phyloP scores from a whole-genome alignment of 2,329 filamentous ascomycete genomes.

The Fusarium xylarioides region DNA sequence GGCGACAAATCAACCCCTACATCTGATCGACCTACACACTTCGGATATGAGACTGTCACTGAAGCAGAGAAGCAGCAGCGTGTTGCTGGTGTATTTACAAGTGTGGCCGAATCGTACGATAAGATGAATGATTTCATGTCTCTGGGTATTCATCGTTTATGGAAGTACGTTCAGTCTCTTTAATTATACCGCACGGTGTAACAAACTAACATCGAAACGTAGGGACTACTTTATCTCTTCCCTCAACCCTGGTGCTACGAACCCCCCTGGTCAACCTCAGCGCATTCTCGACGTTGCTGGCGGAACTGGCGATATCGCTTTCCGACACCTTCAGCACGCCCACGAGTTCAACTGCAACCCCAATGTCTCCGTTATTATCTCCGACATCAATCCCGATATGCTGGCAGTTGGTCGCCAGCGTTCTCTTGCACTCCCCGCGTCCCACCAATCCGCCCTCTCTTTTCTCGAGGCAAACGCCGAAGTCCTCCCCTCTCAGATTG shows the following conservation, averaged over 20 bases:
- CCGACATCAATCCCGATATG: conserved; percentile 97
- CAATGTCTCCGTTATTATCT: conserved; percentile 85
- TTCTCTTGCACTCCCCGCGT: conserved; percentile 65
- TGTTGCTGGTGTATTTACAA: conserved; percentile 92
- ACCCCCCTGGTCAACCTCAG: conserved; percentile 58
- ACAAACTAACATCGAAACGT: conserved; percentile 17
- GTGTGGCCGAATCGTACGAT: conserved; percentile 93
- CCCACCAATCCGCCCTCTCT: conserved; percentile 65
- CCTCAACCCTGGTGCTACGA: conserved; percentile 79
- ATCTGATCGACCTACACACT: conserved; percentile 77
- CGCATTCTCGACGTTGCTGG: conserved; percentile 95
- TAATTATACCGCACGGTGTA: neutral
- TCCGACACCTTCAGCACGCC: conserved; percentile 91
- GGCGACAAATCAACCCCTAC: conserved; percentile 45
- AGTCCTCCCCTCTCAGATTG: conserved; percentile 69
- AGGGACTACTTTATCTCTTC: conserved; percentile 91
- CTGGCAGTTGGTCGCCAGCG: conserved; percentile 86
- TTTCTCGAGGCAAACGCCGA: conserved; percentile 96
- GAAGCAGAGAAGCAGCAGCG: conserved; percentile 76
- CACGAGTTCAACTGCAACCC: conserved; percentile 80
- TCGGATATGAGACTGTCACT: conserved; percentile 86
- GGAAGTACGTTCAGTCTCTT: conserved; percentile 70
- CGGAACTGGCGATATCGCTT: conserved; percentile 96
- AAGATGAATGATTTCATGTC: conserved; percentile 99
- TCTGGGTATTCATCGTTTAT: conserved; percentile 92